Percentiles rank a stretch among this genome's conserved stretches.
Conservation (phyloP, 805 yeast genomes). For the Metschnikowia drakensbergensis region DNA sequence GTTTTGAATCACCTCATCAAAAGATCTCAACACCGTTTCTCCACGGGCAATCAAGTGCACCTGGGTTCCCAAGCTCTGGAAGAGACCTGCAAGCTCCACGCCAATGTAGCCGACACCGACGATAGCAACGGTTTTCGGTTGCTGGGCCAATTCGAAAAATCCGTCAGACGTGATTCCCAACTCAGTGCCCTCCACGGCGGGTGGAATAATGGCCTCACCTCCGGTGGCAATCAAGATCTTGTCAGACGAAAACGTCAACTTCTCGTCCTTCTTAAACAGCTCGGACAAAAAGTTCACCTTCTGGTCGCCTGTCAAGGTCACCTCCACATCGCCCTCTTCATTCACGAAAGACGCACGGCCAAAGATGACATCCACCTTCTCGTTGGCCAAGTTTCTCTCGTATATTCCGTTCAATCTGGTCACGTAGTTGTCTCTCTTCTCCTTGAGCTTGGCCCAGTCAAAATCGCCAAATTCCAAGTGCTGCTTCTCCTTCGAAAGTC, state of each 20-base stretch:
- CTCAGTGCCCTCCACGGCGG: conserved; percentile 72
- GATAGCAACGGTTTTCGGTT: conserved; percentile 89
- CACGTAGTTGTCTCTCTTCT: conserved; percentile 89
- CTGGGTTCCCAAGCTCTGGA: conserved; percentile 81
- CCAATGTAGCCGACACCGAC: conserved; percentile 99
- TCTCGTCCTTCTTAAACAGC: conserved; percentile 46
- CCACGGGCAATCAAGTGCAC: conserved; percentile 88
- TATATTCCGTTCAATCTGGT: conserved; percentile 87
- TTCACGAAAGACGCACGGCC: conserved; percentile 82
- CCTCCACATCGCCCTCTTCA: conserved; percentile 69
- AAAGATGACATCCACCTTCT: conserved; percentile 79
- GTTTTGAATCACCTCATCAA: conserved; percentile 76
- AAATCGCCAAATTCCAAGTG: conserved; percentile 52
- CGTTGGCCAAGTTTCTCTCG: conserved; percentile 79
- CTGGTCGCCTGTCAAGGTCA: conserved; percentile 46
- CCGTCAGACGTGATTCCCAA: conserved; percentile 87
- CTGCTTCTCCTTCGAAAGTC: conserved; percentile 57
- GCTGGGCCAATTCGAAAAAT: conserved; percentile 72
- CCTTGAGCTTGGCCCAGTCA: conserved; percentile 79
- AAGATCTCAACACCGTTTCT: conserved; percentile 82
- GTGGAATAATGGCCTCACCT: conserved; percentile 75
- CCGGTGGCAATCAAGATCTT: conserved; percentile 90
- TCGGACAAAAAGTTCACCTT: conserved; percentile 33
- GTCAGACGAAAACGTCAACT: conserved; percentile 67
- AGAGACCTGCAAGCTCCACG: conserved; percentile 91